Percentiles rank a stretch among this genome's conserved stretches.
Evolutionary conservation across 1,284 basidiomycete species (phyloP).

Genomic region (Melanopsichium pennsylvanicum): DNA sequence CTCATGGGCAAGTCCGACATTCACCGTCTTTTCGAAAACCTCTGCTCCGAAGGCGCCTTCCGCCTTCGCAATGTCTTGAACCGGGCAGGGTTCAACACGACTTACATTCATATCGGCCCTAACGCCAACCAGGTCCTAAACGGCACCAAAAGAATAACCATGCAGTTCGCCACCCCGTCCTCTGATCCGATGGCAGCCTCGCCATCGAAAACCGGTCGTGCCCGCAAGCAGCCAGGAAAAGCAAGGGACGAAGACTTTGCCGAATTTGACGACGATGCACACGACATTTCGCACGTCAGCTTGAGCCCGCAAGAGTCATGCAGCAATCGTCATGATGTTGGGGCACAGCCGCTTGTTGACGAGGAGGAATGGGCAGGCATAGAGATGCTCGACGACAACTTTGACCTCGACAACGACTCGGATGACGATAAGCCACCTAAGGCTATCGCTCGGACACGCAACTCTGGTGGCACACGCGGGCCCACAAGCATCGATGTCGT

Average conservation of each 20-base stretch:
- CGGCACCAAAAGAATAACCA: conserved; percentile 43
- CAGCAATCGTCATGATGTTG: neutral
- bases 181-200: conserved; percentile 28
- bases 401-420: conserved; percentile 12
- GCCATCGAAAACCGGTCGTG: neutral
- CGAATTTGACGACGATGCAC: conserved; percentile 35
- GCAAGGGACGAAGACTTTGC: conserved; percentile 22
- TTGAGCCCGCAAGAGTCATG: conserved; percentile 20
- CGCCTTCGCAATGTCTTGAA: conserved; percentile 64
- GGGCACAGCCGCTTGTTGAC: neutral
- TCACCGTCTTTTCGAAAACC: conserved; percentile 74
- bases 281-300: conserved; percentile 47
- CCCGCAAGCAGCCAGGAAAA: conserved; percentile 10
- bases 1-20: conserved; percentile 69
- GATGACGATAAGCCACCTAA: conserved; percentile 23
- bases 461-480: neutral
- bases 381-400: conserved; percentile 29
- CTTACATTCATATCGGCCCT: conserved; percentile 61
- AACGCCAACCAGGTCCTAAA: conserved; percentile 25
- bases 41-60: conserved; percentile 69
- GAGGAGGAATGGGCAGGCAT: conserved; percentile 10
- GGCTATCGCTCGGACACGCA: neutral
- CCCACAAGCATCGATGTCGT: neutral
- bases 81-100: conserved; percentile 62
- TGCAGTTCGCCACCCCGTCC: conserved; percentile 42